Percentiles rank a stretch among this genome's conserved stretches.
Conservation (phyloP, 2,329 filamentous ascomycete species). For the Phyllosticta citribraziliensis region DNA sequence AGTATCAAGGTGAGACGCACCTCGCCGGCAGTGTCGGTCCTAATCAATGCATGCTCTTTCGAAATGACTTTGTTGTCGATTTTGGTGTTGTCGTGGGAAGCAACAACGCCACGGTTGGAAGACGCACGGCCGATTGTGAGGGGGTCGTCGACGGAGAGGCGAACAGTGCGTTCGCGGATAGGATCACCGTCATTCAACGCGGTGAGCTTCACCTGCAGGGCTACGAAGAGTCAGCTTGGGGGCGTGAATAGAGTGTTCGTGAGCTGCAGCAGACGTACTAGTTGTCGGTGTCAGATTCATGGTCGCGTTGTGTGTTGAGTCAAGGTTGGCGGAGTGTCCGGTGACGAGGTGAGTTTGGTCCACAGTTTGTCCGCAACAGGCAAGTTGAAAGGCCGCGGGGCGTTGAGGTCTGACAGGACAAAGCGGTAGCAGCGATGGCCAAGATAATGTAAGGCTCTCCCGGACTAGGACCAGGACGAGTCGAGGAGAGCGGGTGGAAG, state of each 20-base stretch:
- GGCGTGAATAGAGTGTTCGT: neutral
- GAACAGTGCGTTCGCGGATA: constrained; percentile 22
- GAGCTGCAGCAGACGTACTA: neutral
- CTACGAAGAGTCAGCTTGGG: constrained; percentile 31
- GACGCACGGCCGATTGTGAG: constrained; percentile 36
- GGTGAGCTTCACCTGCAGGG: constrained; percentile 23
- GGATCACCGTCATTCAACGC: constrained; percentile 32
- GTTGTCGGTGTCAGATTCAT: neutral
- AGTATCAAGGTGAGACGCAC: constrained; percentile 11
- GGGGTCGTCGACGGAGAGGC: constrained; percentile 17
- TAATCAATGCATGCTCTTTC: constrained; percentile 50
- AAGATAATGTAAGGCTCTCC: neutral
- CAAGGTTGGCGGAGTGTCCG: too few relatives aligned
- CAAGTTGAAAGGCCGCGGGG: neutral
- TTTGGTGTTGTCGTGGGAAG: constrained; percentile 48
- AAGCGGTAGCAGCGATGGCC: neutral
- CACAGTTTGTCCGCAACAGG: neutral
- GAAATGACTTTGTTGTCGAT: constrained; percentile 67
- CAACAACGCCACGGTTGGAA: constrained; percentile 26
- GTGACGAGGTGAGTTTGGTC: neutral
- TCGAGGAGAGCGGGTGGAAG: neutral
- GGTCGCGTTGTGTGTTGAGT: neutral
- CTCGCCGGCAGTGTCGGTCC: constrained; percentile 14
- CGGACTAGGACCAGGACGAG: neutral
- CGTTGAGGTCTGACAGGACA: neutral